phyloP scores from a whole-genome alignment of 148 eudicot genomes.

The Vaccinium corymbosum region DNA sequence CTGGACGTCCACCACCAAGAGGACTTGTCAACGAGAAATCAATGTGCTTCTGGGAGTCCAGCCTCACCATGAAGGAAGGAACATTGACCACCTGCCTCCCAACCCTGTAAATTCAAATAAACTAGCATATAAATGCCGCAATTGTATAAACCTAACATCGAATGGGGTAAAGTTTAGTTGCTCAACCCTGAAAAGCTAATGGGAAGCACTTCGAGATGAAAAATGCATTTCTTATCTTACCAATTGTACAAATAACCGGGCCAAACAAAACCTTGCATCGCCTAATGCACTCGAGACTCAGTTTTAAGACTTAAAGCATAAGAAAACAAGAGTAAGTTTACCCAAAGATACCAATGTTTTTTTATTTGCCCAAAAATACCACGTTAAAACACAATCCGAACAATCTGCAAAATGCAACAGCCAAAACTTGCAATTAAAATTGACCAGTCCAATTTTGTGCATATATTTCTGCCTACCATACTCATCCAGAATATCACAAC shows the following conservation, averaged over 20 bases:
- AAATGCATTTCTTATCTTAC: too few species aligned
- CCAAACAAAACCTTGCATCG: background rate
- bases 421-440: background rate
- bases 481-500: background rate
- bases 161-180: background rate
- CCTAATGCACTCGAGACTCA: background rate
- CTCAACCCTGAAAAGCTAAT: background rate
- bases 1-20: constrained; percentile 43
- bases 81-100: constrained; percentile 45
- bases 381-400: background rate
- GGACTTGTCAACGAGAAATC: constrained; percentile 43
- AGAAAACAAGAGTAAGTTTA: background rate
- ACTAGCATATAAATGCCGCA: background rate
- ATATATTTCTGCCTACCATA: background rate
- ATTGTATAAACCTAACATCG: background rate
- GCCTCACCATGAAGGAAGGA: constrained; percentile 43
- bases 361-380: background rate
- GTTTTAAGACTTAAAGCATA: background rate
- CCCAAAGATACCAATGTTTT: too few species aligned
- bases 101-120: constrained; percentile 22
- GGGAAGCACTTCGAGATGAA: background rate
- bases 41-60: constrained; percentile 40
- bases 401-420: background rate
- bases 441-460: background rate
- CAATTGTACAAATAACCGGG: too few species aligned